Conservation (phyloP, 495 filamentous ascomycete genomes). For the Parachaetomium inaequale region DNA sequence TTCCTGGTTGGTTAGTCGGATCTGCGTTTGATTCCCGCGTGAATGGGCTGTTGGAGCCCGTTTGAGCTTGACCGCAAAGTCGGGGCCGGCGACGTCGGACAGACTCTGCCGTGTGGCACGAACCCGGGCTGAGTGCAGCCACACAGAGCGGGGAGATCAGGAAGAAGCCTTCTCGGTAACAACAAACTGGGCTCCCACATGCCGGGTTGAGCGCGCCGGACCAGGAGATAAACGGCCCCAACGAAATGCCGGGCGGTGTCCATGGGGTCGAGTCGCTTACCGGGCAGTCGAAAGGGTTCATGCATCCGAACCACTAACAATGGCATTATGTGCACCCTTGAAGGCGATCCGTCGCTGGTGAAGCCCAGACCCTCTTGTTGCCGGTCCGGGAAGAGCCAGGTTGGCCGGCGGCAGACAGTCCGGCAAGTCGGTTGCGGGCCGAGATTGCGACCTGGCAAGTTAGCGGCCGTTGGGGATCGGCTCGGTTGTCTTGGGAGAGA, state of each 20-base stretch:
- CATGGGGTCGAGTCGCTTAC: neutral
- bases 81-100: neutral
- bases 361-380: neutral
- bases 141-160: neutral
- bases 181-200: neutral
- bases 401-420: neutral
- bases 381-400: neutral
- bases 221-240: neutral
- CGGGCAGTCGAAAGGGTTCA: conserved; percentile 3
- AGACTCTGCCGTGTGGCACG: neutral
- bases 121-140: neutral
- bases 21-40: conserved; percentile 24
- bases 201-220: neutral
- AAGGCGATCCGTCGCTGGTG: neutral
- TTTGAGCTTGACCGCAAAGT: neutral
- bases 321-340: neutral
- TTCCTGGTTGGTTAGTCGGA: conserved; percentile 20
- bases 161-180: too few relatives aligned
- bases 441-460: neutral
- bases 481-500: neutral
- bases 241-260: neutral
- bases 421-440: neutral
- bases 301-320: neutral
- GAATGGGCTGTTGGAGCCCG: neutral
- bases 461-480: neutral